Evolutionary conservation across 805 yeast genomes (phyloP), one percentile per base, ranked within the genome.

Genomic region (Cyberlindnera xylosilytica): DNA sequence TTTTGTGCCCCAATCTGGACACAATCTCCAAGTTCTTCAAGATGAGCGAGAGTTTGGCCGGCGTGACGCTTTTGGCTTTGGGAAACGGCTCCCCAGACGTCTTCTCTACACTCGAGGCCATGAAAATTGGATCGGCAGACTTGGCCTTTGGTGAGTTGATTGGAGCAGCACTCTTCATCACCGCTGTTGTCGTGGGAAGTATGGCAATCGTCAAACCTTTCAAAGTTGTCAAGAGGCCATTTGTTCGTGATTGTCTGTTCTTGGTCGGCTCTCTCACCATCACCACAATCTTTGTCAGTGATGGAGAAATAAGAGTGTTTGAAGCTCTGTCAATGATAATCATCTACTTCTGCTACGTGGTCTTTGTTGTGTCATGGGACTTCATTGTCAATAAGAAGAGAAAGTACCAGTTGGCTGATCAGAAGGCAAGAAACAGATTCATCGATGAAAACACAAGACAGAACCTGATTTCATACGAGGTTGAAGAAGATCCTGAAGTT

Each of bases 41-140:
- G 12, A 64, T 91, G 50, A 78, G 90, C 28, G 96, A 90, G 52
- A 80, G 83, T 48, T 63, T 90, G 20, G 81, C 95, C 5, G 98
- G 98, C 0, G 78, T 91, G 50, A 91, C 98, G 0, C 66, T 91
- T 27, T 66, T 93, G 44, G 96, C 98, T 0, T 72, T 91, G 48
- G 98, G 97, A 0, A 91, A 91, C 62, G 95, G 96, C 3, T 74
- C 95, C 1, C 96, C 97, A 0, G 99, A 91, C 63, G 79, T 91
- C 9, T 75, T 89, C 26, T 76, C 91, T 28, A 89, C 96, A 0
- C 84, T 80, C 57, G 83, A 86, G 37, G 95, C 97, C 3, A 78
- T 93, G 78, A 73, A 74, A 29, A 65, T 78, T 1, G 83, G 78
- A 12, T 77, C 87, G 2, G 78, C 83, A 1, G 76, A 87, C 3